Evolutionary conservation across 2,329 filamentous ascomycete genomes (phyloP).

Genomic region (Rhynchosporium secalis): DNA sequence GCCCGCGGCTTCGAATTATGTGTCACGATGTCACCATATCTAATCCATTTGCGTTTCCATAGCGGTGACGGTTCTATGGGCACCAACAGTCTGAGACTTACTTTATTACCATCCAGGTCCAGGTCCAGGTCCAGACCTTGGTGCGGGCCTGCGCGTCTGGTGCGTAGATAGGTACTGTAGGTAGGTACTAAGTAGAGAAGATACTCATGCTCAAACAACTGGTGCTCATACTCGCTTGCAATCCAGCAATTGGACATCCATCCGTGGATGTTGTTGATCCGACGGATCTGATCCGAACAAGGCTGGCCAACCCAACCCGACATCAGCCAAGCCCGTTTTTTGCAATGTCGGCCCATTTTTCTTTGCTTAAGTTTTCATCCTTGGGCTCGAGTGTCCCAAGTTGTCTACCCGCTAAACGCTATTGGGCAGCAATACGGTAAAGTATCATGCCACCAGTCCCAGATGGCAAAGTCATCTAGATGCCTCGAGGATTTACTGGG

Average conservation of each 20-base stretch:
- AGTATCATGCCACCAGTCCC: conserved; percentile 12
- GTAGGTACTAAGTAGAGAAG: no score
- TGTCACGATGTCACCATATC: conserved; percentile 27
- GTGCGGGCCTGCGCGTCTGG: conserved; percentile 3
- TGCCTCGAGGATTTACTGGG: background rate
- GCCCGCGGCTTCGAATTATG: conserved; percentile 22
- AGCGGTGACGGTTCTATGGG: conserved; percentile 11
- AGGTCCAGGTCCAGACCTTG: background rate
- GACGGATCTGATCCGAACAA: background rate
- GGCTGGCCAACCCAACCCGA: conserved; percentile 1
- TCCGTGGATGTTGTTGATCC: background rate
- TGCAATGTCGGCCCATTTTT: background rate
- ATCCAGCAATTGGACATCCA: no score
- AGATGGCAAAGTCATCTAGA: conserved; percentile 3
- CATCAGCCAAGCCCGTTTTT: background rate
- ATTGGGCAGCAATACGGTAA: background rate
- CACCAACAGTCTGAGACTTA: background rate
- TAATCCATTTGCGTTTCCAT: background rate
- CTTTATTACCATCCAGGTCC: no score
- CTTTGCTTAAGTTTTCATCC: background rate
- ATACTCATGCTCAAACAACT: conserved; percentile 1
- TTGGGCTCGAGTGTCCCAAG: background rate
- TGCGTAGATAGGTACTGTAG: background rate
- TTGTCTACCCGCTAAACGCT: background rate
- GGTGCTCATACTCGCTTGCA: conserved; percentile 4